Evolutionary conservation across 306 rosid genomes (phyloP).

Genomic region (Vigna angularis): DNA sequence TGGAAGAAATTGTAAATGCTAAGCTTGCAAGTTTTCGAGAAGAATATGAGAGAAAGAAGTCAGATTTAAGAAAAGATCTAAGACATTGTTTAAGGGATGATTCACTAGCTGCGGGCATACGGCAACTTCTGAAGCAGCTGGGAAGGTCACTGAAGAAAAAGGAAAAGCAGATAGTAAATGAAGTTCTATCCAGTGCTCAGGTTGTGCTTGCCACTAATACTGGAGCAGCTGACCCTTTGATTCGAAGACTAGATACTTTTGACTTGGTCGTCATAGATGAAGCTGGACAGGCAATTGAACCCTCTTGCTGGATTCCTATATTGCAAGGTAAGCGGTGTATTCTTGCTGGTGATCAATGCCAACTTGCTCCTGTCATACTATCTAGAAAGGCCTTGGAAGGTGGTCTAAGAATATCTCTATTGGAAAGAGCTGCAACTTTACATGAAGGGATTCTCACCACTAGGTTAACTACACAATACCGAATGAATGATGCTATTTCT

Average conservation of each 20-base stretch:
- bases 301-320: conserved; percentile 87
- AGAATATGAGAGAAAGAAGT: conserved; percentile 83
- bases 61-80: conserved; percentile 80
- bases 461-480: conserved; percentile 70
- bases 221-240: conserved; percentile 82
- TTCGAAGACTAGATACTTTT: conserved; percentile 68
- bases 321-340: conserved; percentile 82
- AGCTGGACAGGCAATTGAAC: conserved; percentile 93
- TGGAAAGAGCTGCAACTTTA: conserved; percentile 76
- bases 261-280: conserved; percentile 86
- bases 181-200: conserved; percentile 74
- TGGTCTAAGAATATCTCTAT: conserved; percentile 81
- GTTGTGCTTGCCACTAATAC: conserved; percentile 90
- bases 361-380: conserved; percentile 86
- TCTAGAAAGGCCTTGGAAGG: conserved; percentile 84
- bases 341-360: conserved; percentile 88
- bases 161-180: conserved; percentile 77
- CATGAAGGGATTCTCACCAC: conserved; percentile 72
- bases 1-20: conserved; percentile 74
- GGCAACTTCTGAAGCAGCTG: conserved; percentile 81
- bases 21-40: conserved; percentile 64
- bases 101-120: conserved; percentile 87
- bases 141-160: conserved; percentile 74
- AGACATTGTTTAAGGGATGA: conserved; percentile 78
- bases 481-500: conserved; percentile 84